phyloP scores from a whole-genome alignment of 768 basidiomycete species.

The Rhizopogon vinicolor region DNA sequence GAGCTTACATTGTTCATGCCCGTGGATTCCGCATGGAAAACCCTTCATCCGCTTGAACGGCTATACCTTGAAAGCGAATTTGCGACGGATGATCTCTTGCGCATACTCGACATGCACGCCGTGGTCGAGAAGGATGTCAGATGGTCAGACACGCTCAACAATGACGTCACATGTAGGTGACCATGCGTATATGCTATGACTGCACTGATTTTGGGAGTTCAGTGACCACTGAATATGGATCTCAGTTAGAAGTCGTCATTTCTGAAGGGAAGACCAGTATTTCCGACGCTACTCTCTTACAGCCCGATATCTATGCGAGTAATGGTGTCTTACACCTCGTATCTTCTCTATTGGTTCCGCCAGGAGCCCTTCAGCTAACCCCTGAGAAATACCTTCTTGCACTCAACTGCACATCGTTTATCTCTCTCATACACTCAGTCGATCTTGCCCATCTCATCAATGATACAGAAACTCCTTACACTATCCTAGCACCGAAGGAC shows the following conservation, averaged over 20 bases:
- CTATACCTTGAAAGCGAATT: conserved; percentile 88
- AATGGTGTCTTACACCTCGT: conserved; percentile 95
- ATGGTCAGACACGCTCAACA: conserved; percentile 62
- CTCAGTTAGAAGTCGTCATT: conserved; percentile 55
- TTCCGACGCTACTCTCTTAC: conserved; percentile 54
- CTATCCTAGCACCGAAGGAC: conserved; percentile 89
- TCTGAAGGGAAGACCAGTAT: conserved; percentile 50
- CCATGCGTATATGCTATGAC: too few relatives aligned
- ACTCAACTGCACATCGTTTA: conserved; percentile 87
- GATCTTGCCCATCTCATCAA: conserved; percentile 69
- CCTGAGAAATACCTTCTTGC: conserved; percentile 94
- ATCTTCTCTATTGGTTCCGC: conserved; percentile 75
- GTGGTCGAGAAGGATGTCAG: conserved; percentile 53
- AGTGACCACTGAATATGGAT: conserved; percentile 74
- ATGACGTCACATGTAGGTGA: conserved; percentile 49
- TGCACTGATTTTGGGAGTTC: neutral
- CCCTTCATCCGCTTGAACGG: conserved; percentile 70
- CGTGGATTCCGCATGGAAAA: conserved; percentile 78
- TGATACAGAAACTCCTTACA: conserved; percentile 63
- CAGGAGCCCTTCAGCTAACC: conserved; percentile 71
- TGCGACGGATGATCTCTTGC: conserved; percentile 72
- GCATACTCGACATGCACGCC: conserved; percentile 77
- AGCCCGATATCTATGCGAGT: conserved; percentile 86
- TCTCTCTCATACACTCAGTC: conserved; percentile 82
- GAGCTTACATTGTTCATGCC: conserved; percentile 90